These are phyloP conservation scores for Epichloe coenophiala DNA, from an alignment of 2,329 filamentous ascomycete genomes.

Conservation along the genomic window DNA sequence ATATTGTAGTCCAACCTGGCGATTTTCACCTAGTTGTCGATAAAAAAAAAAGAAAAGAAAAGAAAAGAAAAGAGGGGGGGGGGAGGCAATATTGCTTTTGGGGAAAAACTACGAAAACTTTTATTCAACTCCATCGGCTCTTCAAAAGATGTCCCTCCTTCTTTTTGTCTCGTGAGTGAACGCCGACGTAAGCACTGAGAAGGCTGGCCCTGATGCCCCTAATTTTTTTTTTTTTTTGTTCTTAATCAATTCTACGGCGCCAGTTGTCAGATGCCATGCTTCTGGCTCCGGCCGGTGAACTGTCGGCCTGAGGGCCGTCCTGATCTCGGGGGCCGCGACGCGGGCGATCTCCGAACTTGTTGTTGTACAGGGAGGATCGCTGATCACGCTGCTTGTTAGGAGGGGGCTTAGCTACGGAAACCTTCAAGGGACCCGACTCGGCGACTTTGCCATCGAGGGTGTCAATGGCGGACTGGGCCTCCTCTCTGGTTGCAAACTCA, in stretches of 20 bases:
- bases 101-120: too few species aligned
- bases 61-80: too few species aligned
- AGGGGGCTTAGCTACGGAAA: slow-evolving; percentile 6
- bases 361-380: neutral
- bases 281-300: neutral
- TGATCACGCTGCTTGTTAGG: slow-evolving; percentile 1
- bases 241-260: slow-evolving; percentile 3
- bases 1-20: too few species aligned
- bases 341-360: neutral
- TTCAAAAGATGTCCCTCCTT: too few species aligned
- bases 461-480: slow-evolving; percentile 36
- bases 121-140: too few species aligned
- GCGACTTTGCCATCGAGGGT: slow-evolving; percentile 12
- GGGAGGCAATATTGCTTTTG: too few species aligned
- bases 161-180: neutral
- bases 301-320: neutral
- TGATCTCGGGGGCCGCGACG: neutral
- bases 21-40: too few species aligned
- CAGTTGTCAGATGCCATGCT: slow-evolving; percentile 5
- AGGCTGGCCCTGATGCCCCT: too few species aligned
- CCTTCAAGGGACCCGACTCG: slow-evolving; percentile 11
- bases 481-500: slow-evolving; percentile 42
- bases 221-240: too few species aligned
- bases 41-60: too few species aligned
- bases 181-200: neutral